These are phyloP conservation scores for Suaeda aralocaspica DNA, from an alignment of 148 eudicot species.

Conservation along the genomic window DNA sequence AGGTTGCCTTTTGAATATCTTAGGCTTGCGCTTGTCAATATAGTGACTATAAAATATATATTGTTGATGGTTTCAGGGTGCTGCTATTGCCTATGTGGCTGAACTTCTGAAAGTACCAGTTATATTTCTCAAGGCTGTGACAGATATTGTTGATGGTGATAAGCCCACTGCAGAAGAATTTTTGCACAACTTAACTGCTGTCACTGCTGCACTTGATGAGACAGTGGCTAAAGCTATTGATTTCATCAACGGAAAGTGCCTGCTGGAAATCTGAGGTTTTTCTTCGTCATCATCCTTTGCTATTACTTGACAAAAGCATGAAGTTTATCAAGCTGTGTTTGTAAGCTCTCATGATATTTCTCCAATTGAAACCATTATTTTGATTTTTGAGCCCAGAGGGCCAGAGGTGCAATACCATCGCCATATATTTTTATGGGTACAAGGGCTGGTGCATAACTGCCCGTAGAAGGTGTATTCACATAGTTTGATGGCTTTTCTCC, in stretches of 20 bases:
- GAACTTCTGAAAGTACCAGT: conserved; percentile 78
- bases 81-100: conserved; percentile 91
- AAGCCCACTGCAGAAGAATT: conserved; percentile 92
- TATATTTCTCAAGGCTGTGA: conserved; percentile 85
- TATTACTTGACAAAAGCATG: conserved; percentile 19
- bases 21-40: conserved; percentile 6
- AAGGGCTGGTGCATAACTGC: neutral
- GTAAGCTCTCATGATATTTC: conserved; percentile 26
- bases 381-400: too few relatives aligned
- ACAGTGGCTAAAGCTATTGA: conserved; percentile 60
- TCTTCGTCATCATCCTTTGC: conserved; percentile 15
- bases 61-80: conserved; percentile 58
- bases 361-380: conserved; percentile 8
- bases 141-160: conserved; percentile 86
- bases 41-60: conserved; percentile 6
- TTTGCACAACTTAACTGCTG: conserved; percentile 64
- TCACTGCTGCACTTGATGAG: conserved; percentile 64
- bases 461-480: neutral
- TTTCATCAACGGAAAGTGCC: conserved; percentile 68
- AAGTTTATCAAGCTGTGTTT: conserved; percentile 9
- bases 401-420: neutral
- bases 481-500: neutral
- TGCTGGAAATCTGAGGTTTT: conserved; percentile 55
- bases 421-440: neutral
- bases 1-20: neutral